phyloP scores from a whole-genome alignment of 306 rosid species.

The Acacia confusa region DNA sequence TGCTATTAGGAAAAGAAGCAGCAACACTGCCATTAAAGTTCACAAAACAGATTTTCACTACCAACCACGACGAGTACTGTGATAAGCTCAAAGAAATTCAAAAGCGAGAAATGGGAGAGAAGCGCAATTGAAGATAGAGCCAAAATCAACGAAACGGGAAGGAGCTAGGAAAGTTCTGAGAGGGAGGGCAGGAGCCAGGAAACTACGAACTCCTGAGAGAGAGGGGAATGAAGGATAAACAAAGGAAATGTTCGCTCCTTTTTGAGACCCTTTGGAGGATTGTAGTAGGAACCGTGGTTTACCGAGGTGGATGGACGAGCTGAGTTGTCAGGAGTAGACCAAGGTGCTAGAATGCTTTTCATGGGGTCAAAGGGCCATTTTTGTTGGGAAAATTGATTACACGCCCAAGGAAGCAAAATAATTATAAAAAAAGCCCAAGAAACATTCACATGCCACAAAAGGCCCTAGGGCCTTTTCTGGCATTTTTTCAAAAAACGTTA shows the following conservation, averaged over 20 bases:
- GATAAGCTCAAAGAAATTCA: conserved; percentile 27
- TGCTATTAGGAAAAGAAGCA: conserved; percentile 47
- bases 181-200: conserved; percentile 18
- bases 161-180: neutral
- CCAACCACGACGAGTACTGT: conserved; percentile 18
- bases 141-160: neutral
- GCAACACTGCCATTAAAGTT: conserved; percentile 53
- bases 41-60: neutral
- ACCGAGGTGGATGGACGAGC: neutral
- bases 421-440: too few relatives aligned
- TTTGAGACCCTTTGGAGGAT: conserved; percentile 19
- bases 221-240: conserved; percentile 7
- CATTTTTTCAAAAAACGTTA: too few relatives aligned
- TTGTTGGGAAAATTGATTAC: too few relatives aligned
- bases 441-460: too few relatives aligned
- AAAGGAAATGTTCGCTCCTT: conserved; percentile 36
- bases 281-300: neutral
- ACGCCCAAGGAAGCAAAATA: too few relatives aligned
- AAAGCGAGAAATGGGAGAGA: conserved; percentile 1
- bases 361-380: neutral
- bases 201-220: conserved; percentile 1
- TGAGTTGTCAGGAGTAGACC: neutral
- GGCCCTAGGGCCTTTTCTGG: too few relatives aligned
- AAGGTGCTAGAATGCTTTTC: neutral
- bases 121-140: neutral